Percentiles rank a stretch among this genome's conserved stretches.
Conservation (phyloP, 225 moss, liverwort and hornwort species). For the Physcomitrellopsis africana region DNA sequence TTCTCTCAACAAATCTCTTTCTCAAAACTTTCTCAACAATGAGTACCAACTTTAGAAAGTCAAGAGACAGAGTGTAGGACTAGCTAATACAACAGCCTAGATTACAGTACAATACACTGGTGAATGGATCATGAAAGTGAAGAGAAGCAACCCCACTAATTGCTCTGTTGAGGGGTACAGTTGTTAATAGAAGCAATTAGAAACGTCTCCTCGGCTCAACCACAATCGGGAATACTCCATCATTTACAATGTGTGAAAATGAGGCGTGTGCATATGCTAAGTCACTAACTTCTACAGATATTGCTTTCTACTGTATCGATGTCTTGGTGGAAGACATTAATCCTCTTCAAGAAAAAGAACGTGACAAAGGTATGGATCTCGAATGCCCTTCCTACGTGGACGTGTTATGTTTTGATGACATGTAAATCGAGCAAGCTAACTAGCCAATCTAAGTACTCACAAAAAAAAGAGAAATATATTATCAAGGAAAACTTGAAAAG, state of each 20-base stretch:
- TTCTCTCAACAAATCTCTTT: too few relatives aligned
- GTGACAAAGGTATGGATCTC: not conserved
- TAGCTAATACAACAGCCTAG: too few relatives aligned
- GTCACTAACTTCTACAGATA: conserved; percentile 20
- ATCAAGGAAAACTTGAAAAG: conserved; percentile 20
- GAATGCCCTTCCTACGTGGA: not conserved
- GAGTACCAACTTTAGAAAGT: too few relatives aligned
- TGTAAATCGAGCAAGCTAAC: not conserved
- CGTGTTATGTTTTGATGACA: not conserved
- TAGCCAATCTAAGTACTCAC: not conserved
- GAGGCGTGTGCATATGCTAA: not conserved
- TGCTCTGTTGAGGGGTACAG: not conserved
- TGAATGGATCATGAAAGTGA: conserved; percentile 5
- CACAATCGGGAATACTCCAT: not conserved
- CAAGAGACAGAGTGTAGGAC: too few relatives aligned
- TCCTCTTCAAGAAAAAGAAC: conserved; percentile 16
- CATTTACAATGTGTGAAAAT: conserved; percentile 12
- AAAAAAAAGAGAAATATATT: conserved; percentile 3
- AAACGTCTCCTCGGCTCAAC: conserved; percentile 15
- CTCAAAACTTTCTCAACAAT: too few relatives aligned
- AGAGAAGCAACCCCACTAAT: not conserved
- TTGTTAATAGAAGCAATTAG: not conserved
- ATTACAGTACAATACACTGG: not conserved
- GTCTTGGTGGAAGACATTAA: not conserved
- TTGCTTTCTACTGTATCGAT: not conserved